Percentiles rank a stretch among this genome's conserved stretches.
Evolutionary conservation across 2,329 filamentous ascomycete genomes (phyloP).

Genomic region (Tricladium varicosporioides): DNA sequence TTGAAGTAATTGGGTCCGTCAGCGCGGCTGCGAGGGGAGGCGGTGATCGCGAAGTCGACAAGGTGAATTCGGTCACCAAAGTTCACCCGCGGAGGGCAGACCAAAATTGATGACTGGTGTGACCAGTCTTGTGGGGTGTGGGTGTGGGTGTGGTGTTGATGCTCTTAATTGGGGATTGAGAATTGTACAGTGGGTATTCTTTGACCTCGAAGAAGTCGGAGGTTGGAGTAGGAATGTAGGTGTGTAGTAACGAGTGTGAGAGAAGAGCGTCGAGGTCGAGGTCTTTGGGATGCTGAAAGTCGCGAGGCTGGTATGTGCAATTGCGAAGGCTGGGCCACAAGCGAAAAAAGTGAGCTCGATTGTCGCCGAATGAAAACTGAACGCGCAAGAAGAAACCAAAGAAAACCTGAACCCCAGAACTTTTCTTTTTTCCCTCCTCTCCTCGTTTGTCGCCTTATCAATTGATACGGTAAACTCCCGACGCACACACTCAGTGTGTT

Average conservation of each 20-base stretch:
- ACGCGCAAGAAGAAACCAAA: neutral
- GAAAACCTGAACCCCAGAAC: neutral
- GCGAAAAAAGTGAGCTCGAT: slow-evolving; percentile 1
- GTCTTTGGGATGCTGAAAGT: neutral
- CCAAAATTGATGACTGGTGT: slow-evolving; percentile 10
- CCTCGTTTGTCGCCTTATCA: neutral
- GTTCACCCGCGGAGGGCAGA: slow-evolving; percentile 17
- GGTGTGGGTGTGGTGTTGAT: slow-evolving; percentile 8
- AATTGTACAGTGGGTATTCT: slow-evolving; percentile 4
- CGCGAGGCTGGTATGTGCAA: slow-evolving; percentile 2
- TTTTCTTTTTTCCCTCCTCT: neutral
- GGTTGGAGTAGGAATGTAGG: slow-evolving; percentile 2
- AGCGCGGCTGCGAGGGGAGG: slow-evolving; percentile 28
- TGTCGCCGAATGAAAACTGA: neutral
- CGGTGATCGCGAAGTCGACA: slow-evolving; percentile 26
- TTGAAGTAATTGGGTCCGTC: slow-evolving; percentile 28
- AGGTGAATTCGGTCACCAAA: slow-evolving; percentile 23
- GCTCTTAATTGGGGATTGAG: slow-evolving; percentile 13
- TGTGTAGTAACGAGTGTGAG: slow-evolving; percentile 9
- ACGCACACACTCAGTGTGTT: neutral
- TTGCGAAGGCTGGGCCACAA: neutral
- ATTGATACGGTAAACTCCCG: neutral
- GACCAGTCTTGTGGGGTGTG: slow-evolving; percentile 4
- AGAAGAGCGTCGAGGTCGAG: slow-evolving; percentile 2
- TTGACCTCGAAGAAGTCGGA: neutral